Evolutionary conservation across 495 filamentous ascomycete species (phyloP).

Genomic region (Achaetomiella virescens): DNA sequence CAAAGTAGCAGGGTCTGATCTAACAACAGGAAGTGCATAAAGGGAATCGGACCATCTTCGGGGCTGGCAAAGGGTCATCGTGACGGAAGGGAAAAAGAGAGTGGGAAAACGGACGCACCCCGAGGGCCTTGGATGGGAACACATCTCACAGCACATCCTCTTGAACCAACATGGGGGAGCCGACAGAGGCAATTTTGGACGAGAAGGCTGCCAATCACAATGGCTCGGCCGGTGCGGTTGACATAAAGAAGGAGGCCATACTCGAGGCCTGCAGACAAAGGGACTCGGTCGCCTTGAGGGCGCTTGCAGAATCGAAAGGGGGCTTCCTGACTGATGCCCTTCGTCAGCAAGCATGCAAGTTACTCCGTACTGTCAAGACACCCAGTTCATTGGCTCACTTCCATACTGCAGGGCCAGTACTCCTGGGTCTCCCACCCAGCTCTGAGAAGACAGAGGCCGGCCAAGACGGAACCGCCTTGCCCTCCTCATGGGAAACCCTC

Average conservation of each 20-base stretch:
- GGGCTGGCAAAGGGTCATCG: neutral
- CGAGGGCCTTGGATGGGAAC: neutral
- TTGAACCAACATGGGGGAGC: conserved; percentile 5
- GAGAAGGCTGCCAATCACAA: conserved; percentile 17
- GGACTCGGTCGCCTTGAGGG: conserved; percentile 57
- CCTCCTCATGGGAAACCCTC: conserved; percentile 47
- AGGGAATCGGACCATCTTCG: neutral
- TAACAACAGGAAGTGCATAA: no score
- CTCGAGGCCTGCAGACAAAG: conserved; percentile 58
- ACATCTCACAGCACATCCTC: neutral
- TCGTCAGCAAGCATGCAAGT: conserved; percentile 79
- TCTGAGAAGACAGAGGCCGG: conserved; percentile 7
- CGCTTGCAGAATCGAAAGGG: conserved; percentile 62
- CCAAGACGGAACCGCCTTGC: conserved; percentile 14
- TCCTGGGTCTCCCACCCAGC: conserved; percentile 52
- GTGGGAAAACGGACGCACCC: neutral
- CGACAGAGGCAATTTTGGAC: conserved; percentile 2
- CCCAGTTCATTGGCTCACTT: neutral
- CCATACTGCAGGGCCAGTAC: conserved; percentile 60
- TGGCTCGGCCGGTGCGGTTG: neutral
- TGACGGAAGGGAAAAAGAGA: neutral
- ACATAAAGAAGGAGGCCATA: conserved; percentile 40
- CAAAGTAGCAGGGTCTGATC: no score
- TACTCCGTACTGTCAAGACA: conserved; percentile 18
- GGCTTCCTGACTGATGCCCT: conserved; percentile 78